These are phyloP conservation scores for Termitomyces sp. DNA, from an alignment of 1,284 basidiomycete species.

Conservation along the genomic window DNA sequence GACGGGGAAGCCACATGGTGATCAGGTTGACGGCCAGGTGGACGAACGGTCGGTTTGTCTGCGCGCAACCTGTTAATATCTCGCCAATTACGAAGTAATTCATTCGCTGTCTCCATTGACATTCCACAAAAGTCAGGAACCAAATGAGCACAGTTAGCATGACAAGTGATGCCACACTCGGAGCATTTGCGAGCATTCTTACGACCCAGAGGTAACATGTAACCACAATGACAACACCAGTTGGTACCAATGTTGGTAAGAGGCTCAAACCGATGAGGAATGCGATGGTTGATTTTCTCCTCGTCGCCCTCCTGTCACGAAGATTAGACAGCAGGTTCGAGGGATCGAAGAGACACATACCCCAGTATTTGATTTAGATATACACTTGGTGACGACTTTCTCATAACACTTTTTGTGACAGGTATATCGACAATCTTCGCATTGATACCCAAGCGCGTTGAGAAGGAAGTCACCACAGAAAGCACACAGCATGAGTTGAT, in stretches of 20 bases:
- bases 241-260: conserved; percentile 97
- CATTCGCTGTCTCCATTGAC: conserved; percentile 99
- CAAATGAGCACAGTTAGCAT: conserved; percentile 96
- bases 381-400: conserved; percentile 99
- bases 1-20: conserved; percentile 23
- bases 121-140: conserved; percentile 99
- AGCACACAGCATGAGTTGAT: conserved; percentile 97
- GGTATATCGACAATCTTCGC: conserved; percentile 98
- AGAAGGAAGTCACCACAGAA: conserved; percentile 97
- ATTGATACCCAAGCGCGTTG: conserved; percentile 96
- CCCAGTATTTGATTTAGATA: conserved; percentile 92
- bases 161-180: conserved; percentile 95
- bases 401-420: conserved; percentile 99
- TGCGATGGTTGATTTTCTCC: conserved; percentile 99
- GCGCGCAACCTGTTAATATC: conserved; percentile 65
- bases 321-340: background rate
- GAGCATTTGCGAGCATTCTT: conserved; percentile 96
- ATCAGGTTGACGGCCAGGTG: conserved; percentile 31
- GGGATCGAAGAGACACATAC: conserved; percentile 44
- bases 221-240: conserved; percentile 99
- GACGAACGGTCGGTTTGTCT: conserved; percentile 36
- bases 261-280: conserved; percentile 97
- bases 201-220: conserved; percentile 94
- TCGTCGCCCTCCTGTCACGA: conserved; percentile 80
- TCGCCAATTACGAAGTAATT: conserved; percentile 86